phyloP scores from a whole-genome alignment of 495 filamentous ascomycete species.

The Xylaria curta region DNA sequence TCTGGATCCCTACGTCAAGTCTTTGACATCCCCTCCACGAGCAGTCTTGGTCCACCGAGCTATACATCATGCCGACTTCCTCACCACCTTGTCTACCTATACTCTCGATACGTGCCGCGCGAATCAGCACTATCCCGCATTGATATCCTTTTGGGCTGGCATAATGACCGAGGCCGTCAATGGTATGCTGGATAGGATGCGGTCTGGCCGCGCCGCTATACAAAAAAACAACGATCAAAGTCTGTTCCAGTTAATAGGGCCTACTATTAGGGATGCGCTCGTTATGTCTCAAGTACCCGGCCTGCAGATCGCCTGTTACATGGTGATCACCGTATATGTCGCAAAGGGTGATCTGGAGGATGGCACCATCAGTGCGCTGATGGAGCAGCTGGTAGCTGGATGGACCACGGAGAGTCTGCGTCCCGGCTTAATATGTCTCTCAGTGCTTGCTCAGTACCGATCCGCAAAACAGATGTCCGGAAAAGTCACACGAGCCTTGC shows the following conservation, averaged over 20 bases:
- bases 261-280: slow-evolving; percentile 77
- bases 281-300: slow-evolving; percentile 74
- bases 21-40: slow-evolving; percentile 75
- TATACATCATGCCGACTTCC: slow-evolving; percentile 72
- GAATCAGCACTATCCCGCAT: slow-evolving; percentile 72
- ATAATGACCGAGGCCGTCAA: slow-evolving; percentile 81
- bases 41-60: slow-evolving; percentile 81
- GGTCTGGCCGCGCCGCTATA: slow-evolving; percentile 70
- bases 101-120: slow-evolving; percentile 70
- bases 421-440: slow-evolving; percentile 79
- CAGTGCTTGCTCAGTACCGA: slow-evolving; percentile 77
- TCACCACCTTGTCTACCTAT: slow-evolving; percentile 74
- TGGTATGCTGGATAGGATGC: slow-evolving; percentile 74
- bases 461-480: slow-evolving; percentile 71
- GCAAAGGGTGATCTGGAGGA: slow-evolving; percentile 81
- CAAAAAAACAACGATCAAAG: slow-evolving; percentile 79
- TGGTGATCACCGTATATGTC: slow-evolving; percentile 83
- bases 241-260: slow-evolving; percentile 74
- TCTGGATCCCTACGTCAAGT: slow-evolving; percentile 80
- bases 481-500: slow-evolving; percentile 70
- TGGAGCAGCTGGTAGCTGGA: slow-evolving; percentile 80
- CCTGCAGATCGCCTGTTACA: slow-evolving; percentile 83
- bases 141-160: slow-evolving; percentile 88
- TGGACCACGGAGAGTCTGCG: slow-evolving; percentile 74
- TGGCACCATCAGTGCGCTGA: slow-evolving; percentile 74